Conservation (phyloP, 768 basidiomycete genomes). For the Leccinum disarticulatum region DNA sequence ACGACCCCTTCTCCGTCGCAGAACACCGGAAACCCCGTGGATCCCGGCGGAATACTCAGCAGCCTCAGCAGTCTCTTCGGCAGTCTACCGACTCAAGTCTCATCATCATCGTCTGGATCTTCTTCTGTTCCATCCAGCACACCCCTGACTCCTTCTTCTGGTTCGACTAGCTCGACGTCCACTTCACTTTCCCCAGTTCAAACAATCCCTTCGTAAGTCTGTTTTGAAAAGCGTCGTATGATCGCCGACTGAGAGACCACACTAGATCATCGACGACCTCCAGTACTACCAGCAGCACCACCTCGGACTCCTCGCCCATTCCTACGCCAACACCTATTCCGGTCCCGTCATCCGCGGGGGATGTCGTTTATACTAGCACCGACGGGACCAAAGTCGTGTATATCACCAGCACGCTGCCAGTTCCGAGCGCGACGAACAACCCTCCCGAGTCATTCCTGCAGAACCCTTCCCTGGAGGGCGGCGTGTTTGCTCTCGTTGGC, state of each 20-base stretch:
- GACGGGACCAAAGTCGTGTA: conserved; percentile 29
- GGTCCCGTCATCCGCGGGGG: conserved; percentile 18
- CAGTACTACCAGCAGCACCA: conserved; percentile 13
- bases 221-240: background rate
- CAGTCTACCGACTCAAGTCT: conserved; percentile 9
- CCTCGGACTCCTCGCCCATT: conserved; percentile 5
- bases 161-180: conserved; percentile 29
- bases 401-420: conserved; percentile 32
- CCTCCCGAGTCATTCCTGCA: conserved; percentile 50
- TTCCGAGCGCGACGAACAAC: conserved; percentile 24
- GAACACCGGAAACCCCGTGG: background rate
- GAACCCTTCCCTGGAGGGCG: conserved; percentile 63
- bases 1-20: conserved; percentile 1
- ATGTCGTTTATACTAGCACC: conserved; percentile 21
- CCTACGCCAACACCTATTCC: conserved; percentile 16
- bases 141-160: conserved; percentile 26
- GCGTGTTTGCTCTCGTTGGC: conserved; percentile 55
- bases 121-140: conserved; percentile 17
- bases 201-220: conserved; percentile 21
- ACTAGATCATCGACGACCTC: conserved; percentile 15
- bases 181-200: conserved; percentile 8
- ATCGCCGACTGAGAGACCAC: background rate
- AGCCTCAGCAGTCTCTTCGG: conserved; percentile 16
- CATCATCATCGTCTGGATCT: conserved; percentile 19
- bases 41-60: conserved; percentile 9